phyloP scores from a whole-genome alignment of 2,329 filamentous ascomycete genomes.

The Neonectria magnoliae region DNA sequence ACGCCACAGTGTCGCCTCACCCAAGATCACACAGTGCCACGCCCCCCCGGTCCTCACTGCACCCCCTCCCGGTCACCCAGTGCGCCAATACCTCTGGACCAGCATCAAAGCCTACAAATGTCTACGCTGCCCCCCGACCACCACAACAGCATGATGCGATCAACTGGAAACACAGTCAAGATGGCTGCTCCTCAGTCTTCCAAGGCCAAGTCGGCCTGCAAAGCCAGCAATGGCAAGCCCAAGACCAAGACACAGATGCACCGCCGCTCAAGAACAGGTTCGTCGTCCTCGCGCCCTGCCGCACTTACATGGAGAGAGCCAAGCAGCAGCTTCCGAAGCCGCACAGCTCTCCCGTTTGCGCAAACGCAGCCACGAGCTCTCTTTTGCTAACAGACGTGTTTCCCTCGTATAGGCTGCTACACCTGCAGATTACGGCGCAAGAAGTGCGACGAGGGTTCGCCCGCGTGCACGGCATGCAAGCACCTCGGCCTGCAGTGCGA shows the following conservation, averaged over 20 bases:
- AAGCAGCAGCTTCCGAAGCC: slow-evolving; percentile 9
- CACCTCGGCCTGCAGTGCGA: slow-evolving; percentile 87
- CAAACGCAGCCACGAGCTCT: slow-evolving; percentile 15
- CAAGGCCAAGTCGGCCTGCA: slow-evolving; percentile 68
- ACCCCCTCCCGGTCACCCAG: slow-evolving; percentile 40
- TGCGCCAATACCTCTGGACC: slow-evolving; percentile 44
- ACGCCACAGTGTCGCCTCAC: slow-evolving; percentile 33
- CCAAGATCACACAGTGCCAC: slow-evolving; percentile 36
- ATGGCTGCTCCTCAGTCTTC: slow-evolving; percentile 70
- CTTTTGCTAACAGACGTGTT: slow-evolving; percentile 44
- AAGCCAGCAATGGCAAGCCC: slow-evolving; percentile 62
- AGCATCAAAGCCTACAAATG: slow-evolving; percentile 63
- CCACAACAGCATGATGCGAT: slow-evolving; percentile 60
- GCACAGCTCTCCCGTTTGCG: slow-evolving; percentile 30
- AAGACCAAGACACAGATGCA: slow-evolving; percentile 88
- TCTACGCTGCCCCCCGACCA: slow-evolving; percentile 72
- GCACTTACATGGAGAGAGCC: slow-evolving; percentile 43
- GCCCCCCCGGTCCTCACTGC: slow-evolving; percentile 33
- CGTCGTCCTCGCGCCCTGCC: slow-evolving; percentile 49
- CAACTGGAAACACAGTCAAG: slow-evolving; percentile 58
- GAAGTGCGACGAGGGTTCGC: slow-evolving; percentile 74
- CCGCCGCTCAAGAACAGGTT: slow-evolving; percentile 93
- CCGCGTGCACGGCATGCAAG: slow-evolving; percentile 72
- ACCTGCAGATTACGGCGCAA: slow-evolving; percentile 74
- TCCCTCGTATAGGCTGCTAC: slow-evolving; percentile 65